Percentiles rank a stretch among this genome's conserved stretches.
These are phyloP conservation scores for Suhomyces ambrosiae DNA, from an alignment of 1,139 yeast species.

Conservation along the genomic window DNA sequence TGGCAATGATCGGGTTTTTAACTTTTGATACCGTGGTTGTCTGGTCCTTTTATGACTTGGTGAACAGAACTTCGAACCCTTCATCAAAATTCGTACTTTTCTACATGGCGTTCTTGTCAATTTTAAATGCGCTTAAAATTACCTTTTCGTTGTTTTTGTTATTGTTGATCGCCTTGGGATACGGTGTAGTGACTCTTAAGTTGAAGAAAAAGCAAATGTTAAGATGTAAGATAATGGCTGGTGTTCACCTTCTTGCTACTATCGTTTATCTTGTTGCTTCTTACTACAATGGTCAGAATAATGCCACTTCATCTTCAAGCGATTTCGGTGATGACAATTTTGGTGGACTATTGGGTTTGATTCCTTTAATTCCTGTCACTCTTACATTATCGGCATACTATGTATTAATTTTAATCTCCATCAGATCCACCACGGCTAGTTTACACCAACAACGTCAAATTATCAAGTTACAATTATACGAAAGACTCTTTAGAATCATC, in stretches of 20 bases:
- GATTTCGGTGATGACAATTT: constrained; percentile 23
- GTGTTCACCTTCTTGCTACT: constrained; percentile 67
- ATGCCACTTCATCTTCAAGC: constrained; percentile 26
- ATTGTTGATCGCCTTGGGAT: constrained; percentile 85
- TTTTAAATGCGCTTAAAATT: constrained; percentile 77
- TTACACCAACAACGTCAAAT: constrained; percentile 86
- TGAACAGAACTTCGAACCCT: constrained; percentile 58
- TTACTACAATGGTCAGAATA: constrained; percentile 53
- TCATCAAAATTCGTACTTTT: constrained; percentile 59
- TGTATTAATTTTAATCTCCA: constrained; percentile 69
- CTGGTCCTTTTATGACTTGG: constrained; percentile 89
- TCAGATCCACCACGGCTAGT: constrained; percentile 71
- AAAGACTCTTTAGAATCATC: constrained; percentile 71
- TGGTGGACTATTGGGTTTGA: constrained; percentile 30
- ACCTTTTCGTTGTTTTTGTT: constrained; percentile 88
- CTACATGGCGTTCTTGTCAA: constrained; percentile 75
- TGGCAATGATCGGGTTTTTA: constrained; percentile 81
- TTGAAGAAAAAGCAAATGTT: constrained; percentile 77
- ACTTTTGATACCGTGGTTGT: constrained; percentile 83
- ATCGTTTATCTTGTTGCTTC: constrained; percentile 68
- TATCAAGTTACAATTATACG: constrained; percentile 87
- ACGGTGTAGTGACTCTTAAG: constrained; percentile 89
- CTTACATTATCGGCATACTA: constrained; percentile 74
- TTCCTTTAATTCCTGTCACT: constrained; percentile 68
- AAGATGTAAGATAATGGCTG: constrained; percentile 77